Conservation (phyloP, 2,329 filamentous ascomycete species). For the Fusarium armeniacum region DNA sequence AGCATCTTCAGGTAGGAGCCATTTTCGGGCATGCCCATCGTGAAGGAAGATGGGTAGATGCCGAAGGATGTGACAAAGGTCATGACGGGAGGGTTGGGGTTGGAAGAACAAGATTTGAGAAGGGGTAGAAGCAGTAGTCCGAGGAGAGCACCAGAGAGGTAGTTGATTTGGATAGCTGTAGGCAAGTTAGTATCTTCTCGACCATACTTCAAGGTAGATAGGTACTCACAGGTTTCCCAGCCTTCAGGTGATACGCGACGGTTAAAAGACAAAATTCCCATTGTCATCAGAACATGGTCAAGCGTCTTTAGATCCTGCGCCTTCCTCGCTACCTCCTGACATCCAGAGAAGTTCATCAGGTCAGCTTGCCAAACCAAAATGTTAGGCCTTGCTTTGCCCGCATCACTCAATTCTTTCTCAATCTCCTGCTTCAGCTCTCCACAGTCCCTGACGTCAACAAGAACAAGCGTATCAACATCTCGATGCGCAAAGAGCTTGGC, state of each 20-base stretch:
- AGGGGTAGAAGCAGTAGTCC: conserved; percentile 53
- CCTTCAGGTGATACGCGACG: conserved; percentile 56
- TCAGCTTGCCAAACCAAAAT: conserved; percentile 57
- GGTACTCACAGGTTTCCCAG: conserved; percentile 55
- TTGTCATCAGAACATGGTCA: conserved; percentile 56
- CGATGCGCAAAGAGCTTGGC: conserved; percentile 55
- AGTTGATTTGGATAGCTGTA: conserved; percentile 56
- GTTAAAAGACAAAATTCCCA: conserved; percentile 56
- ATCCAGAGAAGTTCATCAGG: conserved; percentile 55
- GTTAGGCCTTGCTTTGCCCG: conserved; percentile 48
- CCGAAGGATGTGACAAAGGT: conserved; percentile 58
- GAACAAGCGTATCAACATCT: conserved; percentile 54
- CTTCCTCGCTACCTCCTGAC: conserved; percentile 51
- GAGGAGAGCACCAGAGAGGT: conserved; percentile 54
- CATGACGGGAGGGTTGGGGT: conserved; percentile 54
- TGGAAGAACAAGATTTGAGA: conserved; percentile 53
- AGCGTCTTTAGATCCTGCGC: conserved; percentile 50
- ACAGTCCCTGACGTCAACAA: conserved; percentile 56
- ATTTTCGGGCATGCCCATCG: conserved; percentile 52
- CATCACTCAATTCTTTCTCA: conserved; percentile 49
- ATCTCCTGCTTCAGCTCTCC: conserved; percentile 53
- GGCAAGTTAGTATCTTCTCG: not conserved
- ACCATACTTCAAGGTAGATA: rapidly evolving
- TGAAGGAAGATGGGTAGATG: conserved; percentile 57
- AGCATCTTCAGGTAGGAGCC: conserved; percentile 55